Evolutionary conservation across 192 early-diverging fungal genomes (phyloP).

Genomic region (Backusella psychrophila): DNA sequence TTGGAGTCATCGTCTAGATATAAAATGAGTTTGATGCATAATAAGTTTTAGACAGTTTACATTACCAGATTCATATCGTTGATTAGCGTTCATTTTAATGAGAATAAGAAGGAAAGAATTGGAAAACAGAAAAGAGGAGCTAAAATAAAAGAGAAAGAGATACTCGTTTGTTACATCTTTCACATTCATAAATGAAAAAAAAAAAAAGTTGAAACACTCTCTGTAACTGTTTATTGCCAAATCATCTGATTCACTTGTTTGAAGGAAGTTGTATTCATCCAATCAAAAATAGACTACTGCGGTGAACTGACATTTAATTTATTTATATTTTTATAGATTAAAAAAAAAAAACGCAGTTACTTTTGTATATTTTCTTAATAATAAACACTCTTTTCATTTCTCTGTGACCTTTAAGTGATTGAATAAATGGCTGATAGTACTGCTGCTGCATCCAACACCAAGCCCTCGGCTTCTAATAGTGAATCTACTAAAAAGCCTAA

Average conservation of each 20-base stretch:
- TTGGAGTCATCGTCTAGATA: background rate
- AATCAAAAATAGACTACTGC: background rate
- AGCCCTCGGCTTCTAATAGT: background rate
- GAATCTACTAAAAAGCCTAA: background rate
- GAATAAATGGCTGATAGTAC: background rate
- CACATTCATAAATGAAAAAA: background rate
- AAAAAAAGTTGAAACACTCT: background rate
- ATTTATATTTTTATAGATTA: background rate
- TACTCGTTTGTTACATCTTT: background rate
- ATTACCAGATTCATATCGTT: background rate
- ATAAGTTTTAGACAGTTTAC: background rate
- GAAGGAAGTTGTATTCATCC: background rate
- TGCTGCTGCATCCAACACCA: background rate
- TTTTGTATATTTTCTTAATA: background rate
- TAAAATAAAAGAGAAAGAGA: background rate
- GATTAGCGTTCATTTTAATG: background rate
- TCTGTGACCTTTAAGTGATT: background rate
- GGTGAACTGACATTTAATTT: background rate
- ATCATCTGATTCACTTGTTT: background rate
- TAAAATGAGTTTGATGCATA: background rate
- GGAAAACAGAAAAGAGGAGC: background rate
- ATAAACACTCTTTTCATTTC: background rate
- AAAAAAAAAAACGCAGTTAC: background rate
- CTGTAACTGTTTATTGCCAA: constrained; percentile 4
- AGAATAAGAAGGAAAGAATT: background rate